Percentiles rank a stretch among this genome's conserved stretches.
phyloP scores from a whole-genome alignment of 2,329 filamentous ascomycete genomes.

The Colletotrichum sp. region DNA sequence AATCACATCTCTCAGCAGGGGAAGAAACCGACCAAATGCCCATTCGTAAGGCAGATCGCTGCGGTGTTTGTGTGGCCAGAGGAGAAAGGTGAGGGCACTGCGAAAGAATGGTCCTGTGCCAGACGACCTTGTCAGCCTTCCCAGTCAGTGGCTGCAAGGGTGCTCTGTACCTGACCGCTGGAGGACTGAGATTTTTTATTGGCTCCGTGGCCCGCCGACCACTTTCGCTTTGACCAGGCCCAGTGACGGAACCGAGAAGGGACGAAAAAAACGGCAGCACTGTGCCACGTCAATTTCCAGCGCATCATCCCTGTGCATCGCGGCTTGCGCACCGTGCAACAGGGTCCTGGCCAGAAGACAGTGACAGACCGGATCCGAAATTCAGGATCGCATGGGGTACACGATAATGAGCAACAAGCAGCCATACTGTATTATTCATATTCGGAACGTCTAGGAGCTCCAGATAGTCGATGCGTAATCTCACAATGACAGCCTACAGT shows the following conservation, averaged over 20 bases:
- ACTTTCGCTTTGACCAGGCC: slow-evolving; percentile 2
- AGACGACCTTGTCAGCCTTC: slow-evolving; percentile 19
- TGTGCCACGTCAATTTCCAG: not conserved
- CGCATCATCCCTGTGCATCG: not conserved
- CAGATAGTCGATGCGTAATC: not conserved
- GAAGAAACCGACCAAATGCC: not conserved
- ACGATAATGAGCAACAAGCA: not conserved
- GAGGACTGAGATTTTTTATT: slow-evolving; percentile 11
- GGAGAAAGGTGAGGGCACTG: slow-evolving; percentile 6
- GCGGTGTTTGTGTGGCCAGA: slow-evolving; percentile 1
- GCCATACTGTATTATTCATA: not conserved
- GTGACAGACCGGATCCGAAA: not conserved
- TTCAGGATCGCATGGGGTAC: not conserved
- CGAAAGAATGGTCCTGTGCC: slow-evolving; percentile 3
- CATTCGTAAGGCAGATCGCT: slow-evolving; percentile 5
- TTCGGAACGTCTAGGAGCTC: not conserved
- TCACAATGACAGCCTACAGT: slow-evolving; percentile 31
- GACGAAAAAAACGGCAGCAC: slow-evolving; percentile 4
- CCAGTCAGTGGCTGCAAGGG: slow-evolving; percentile 11
- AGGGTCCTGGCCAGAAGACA: not conserved
- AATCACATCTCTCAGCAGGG: not conserved
- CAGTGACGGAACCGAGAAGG: not conserved
- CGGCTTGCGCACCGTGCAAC: not conserved
- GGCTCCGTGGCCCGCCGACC: not conserved
- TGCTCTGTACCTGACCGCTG: slow-evolving; percentile 12